A percentile compares a stretch with the other conserved stretches of the same genome.
Conservation (phyloP, 345 rosid species). For the Diplotaxis tenuifolia region DNA sequence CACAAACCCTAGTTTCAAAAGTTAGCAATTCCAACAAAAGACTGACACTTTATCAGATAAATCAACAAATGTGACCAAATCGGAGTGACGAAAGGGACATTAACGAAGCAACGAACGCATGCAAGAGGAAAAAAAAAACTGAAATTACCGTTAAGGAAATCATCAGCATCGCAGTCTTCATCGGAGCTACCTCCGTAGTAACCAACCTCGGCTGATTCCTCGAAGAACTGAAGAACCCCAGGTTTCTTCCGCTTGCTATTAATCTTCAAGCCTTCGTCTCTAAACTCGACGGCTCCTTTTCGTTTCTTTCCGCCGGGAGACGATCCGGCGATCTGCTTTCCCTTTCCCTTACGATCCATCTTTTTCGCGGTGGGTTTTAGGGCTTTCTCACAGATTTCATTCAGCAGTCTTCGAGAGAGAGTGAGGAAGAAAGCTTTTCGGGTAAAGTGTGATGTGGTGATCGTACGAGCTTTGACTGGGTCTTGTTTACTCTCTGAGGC, state of each 20-base stretch:
- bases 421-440: constrained; percentile 1
- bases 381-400: constrained; percentile 18
- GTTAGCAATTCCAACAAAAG: background rate
- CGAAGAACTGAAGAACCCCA: constrained; percentile 64
- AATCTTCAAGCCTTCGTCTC: constrained; percentile 41
- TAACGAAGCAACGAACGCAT: constrained; percentile 9
- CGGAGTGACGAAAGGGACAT: background rate
- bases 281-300: constrained; percentile 17
- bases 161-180: constrained; percentile 42
- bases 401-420: background rate
- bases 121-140: constrained; percentile 7
- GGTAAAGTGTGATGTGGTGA: background rate
- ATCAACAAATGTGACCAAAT: background rate
- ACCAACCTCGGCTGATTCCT: constrained; percentile 52
- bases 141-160: constrained; percentile 41
- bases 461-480: background rate
- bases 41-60: too few relatives aligned
- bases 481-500: background rate
- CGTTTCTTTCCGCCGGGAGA: constrained; percentile 40
- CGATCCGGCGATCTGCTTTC: constrained; percentile 40
- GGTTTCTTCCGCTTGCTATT: constrained; percentile 43
- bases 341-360: constrained; percentile 40
- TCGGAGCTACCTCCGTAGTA: constrained; percentile 47
- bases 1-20: constrained; percentile 21
- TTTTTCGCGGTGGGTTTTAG: constrained; percentile 18